Conservation (phyloP, 306 rosid species). For the Luffa acutangula region DNA sequence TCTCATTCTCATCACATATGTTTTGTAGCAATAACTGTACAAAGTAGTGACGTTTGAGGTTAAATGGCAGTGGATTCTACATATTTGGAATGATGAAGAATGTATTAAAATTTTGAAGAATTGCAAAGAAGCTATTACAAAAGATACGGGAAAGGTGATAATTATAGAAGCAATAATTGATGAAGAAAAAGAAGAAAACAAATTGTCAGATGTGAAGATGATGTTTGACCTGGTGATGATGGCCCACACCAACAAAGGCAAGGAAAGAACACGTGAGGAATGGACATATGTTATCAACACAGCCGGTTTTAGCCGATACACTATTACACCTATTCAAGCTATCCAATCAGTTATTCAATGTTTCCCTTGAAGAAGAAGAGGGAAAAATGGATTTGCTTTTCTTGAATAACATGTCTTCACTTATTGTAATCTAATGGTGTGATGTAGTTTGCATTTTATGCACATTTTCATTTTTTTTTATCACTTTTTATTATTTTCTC, state of each 20-base stretch:
- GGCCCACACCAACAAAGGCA: constrained; percentile 42
- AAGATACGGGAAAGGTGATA: constrained; percentile 40
- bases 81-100: constrained; percentile 56
- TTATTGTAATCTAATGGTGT: too few relatives aligned
- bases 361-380: background rate
- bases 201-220: constrained; percentile 28
- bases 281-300: constrained; percentile 41
- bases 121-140: constrained; percentile 35
- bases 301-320: constrained; percentile 37
- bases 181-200: background rate
- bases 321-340: constrained; percentile 23
- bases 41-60: too few relatives aligned
- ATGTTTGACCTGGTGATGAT: constrained; percentile 54
- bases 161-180: constrained; percentile 38
- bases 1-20: too few relatives aligned
- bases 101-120: constrained; percentile 41
- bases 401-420: too few relatives aligned
- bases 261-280: constrained; percentile 25
- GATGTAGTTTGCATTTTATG: too few relatives aligned
- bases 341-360: constrained; percentile 35
- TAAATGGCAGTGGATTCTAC: constrained; percentile 34
- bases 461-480: too few relatives aligned
- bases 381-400: too few relatives aligned
- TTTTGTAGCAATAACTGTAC: too few relatives aligned
- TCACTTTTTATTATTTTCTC: too few relatives aligned